Conservation (phyloP, 1,284 basidiomycete genomes). For the Schizophyllum amplum region DNA sequence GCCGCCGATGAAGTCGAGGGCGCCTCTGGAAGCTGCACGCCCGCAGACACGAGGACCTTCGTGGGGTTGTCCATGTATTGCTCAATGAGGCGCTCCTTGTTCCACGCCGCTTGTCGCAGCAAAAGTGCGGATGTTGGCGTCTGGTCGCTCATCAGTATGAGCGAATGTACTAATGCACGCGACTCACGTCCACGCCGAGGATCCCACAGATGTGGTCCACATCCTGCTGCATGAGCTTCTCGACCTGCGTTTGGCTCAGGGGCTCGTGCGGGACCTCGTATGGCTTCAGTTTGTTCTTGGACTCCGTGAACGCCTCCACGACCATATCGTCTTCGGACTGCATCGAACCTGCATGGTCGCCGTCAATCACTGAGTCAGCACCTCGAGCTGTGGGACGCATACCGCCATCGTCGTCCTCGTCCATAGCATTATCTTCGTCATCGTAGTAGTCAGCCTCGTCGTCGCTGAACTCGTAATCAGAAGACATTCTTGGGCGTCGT, state of each 20-base stretch:
- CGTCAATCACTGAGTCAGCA: constrained; percentile 12
- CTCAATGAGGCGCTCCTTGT: constrained; percentile 93
- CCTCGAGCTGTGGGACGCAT: constrained; percentile 2
- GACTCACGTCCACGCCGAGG: constrained; percentile 77
- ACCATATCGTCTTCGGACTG: constrained; percentile 57
- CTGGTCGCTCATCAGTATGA: constrained; percentile 17
- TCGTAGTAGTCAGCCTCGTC: constrained; percentile 60
- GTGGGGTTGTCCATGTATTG: constrained; percentile 88
- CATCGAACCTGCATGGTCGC: constrained; percentile 30
- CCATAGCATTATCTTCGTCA: constrained; percentile 60
- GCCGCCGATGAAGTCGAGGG: constrained; percentile 23
- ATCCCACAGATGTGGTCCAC: constrained; percentile 80
- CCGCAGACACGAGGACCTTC: constrained; percentile 64
- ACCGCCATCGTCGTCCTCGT: constrained; percentile 41
- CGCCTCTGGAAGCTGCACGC: constrained; percentile 35
- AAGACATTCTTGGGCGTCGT: no score
- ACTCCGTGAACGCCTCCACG: constrained; percentile 59
- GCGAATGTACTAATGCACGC: constrained; percentile 8
- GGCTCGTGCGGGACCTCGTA: constrained; percentile 77
- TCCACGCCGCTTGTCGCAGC: constrained; percentile 86
- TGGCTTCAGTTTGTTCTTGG: constrained; percentile 54
- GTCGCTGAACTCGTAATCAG: constrained; percentile 69
- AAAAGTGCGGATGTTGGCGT: constrained; percentile 64
- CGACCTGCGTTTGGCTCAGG: constrained; percentile 65
- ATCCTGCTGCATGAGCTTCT: constrained; percentile 69